A percentile compares a stretch with the other conserved stretches of the same genome.
Evolutionary conservation across 2,329 filamentous ascomycete genomes (phyloP).

Genomic region (Arthrobotrys sinensis): DNA sequence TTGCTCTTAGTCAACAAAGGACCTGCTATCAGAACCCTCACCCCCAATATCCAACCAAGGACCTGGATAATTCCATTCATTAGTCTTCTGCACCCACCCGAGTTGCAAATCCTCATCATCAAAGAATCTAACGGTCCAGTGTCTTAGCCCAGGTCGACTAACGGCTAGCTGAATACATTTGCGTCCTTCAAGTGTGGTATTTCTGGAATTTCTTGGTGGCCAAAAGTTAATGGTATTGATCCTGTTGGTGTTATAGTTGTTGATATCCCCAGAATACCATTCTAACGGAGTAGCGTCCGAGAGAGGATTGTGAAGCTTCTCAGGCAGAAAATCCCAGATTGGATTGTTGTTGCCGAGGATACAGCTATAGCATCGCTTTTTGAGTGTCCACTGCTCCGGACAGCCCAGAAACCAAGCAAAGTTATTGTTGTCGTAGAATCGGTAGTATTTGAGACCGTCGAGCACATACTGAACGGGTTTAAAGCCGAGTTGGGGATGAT

Average conservation of each 20-base stretch:
- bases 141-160: slow-evolving; percentile 9
- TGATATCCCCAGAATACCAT: slow-evolving; percentile 15
- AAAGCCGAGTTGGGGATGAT: not conserved
- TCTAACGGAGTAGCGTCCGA: slow-evolving; percentile 6
- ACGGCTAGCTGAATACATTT: not conserved
- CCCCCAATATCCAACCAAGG: slow-evolving; percentile 7
- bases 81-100: slow-evolving; percentile 4
- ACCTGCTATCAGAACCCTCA: not conserved
- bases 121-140: slow-evolving; percentile 15
- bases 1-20: not conserved
- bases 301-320: slow-evolving; percentile 12
- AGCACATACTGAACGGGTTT: slow-evolving; percentile 9
- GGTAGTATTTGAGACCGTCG: not conserved
- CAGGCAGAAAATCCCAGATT: slow-evolving; percentile 9
- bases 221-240: slow-evolving; percentile 14
- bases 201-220: slow-evolving; percentile 2
- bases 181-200: slow-evolving; percentile 1
- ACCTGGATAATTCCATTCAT: not conserved
- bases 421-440: slow-evolving; percentile 14
- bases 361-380: not conserved
- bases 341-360: slow-evolving; percentile 1
- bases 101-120: slow-evolving; percentile 1
- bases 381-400: not conserved
- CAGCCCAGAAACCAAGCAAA: slow-evolving; percentile 17
- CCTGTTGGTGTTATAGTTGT: not conserved